A percentile compares a stretch with the other conserved stretches of the same genome.
Evolutionary conservation across 257 asterid species (phyloP).

Genomic region (Solanum virginianum): DNA sequence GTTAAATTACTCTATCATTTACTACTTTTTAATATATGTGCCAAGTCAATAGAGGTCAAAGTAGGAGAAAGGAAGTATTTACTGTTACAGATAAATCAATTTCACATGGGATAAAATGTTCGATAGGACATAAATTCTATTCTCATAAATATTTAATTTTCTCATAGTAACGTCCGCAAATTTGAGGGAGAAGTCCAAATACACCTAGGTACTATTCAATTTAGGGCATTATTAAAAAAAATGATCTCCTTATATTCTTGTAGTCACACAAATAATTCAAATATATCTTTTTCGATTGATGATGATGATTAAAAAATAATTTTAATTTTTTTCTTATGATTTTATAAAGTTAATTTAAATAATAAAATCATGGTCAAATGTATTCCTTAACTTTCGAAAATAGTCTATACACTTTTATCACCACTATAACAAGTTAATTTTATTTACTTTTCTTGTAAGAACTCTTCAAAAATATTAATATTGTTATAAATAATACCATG

Average conservation of each 20-base stretch:
- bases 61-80: too few species aligned
- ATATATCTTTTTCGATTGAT: background rate
- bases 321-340: background rate
- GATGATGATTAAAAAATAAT: background rate
- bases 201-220: background rate
- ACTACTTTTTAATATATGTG: too few species aligned
- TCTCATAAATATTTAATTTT: too few species aligned
- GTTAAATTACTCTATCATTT: too few species aligned
- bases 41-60: too few species aligned
- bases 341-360: background rate
- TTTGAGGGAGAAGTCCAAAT: background rate
- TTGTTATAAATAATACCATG: background rate
- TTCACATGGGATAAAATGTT: too few species aligned
- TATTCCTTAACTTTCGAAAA: background rate
- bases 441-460: background rate
- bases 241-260: background rate
- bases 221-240: background rate
- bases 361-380: background rate
- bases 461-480: background rate
- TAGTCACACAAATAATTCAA: background rate
- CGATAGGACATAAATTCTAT: too few species aligned
- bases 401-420: too few species aligned
- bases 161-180: too few species aligned
- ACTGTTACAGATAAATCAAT: too few species aligned
- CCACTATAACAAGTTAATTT: background rate